A percentile compares a stretch with the other conserved stretches of the same genome.
Conservation (phyloP, 371 early-diverging fungal genomes). For the Funneliformis caledonium region DNA sequence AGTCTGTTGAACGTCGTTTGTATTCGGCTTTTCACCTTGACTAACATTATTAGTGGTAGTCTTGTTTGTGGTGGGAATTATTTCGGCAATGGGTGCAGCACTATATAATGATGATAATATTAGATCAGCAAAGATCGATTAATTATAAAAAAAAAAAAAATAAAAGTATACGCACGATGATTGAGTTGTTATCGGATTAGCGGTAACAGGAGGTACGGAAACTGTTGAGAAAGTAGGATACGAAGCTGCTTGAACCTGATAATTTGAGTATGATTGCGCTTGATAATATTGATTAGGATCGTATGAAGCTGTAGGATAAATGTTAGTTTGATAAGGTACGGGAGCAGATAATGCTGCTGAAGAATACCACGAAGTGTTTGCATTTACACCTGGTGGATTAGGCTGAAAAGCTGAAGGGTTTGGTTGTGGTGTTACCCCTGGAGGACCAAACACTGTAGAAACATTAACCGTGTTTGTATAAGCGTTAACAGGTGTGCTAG, state of each 20-base stretch:
- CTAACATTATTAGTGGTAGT: background rate
- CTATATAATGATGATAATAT: background rate
- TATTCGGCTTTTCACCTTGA: background rate
- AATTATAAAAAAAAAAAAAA: background rate
- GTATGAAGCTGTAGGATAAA: conserved; percentile 24
- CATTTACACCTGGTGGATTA: conserved; percentile 30
- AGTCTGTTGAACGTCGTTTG: conserved; percentile 28
- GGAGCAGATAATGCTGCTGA: conserved; percentile 6
- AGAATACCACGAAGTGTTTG: conserved; percentile 32
- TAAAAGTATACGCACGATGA: background rate
- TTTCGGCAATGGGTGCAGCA: background rate
- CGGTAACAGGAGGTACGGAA: background rate
- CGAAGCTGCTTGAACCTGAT: conserved; percentile 4
- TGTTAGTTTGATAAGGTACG: conserved; percentile 17
- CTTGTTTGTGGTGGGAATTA: background rate
- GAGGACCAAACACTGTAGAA: conserved; percentile 9
- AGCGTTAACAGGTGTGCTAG: background rate
- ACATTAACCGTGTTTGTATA: background rate
- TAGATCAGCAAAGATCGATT: background rate
- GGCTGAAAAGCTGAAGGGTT: conserved; percentile 10
- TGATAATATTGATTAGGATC: conserved; percentile 33
- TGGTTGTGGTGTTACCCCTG: conserved; percentile 12
- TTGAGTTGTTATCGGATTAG: background rate
- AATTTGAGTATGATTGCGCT: conserved; percentile 19
- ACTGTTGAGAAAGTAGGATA: background rate